Evolutionary conservation across 1,139 yeast species (phyloP).

Genomic region (Pichia inconspicua): DNA sequence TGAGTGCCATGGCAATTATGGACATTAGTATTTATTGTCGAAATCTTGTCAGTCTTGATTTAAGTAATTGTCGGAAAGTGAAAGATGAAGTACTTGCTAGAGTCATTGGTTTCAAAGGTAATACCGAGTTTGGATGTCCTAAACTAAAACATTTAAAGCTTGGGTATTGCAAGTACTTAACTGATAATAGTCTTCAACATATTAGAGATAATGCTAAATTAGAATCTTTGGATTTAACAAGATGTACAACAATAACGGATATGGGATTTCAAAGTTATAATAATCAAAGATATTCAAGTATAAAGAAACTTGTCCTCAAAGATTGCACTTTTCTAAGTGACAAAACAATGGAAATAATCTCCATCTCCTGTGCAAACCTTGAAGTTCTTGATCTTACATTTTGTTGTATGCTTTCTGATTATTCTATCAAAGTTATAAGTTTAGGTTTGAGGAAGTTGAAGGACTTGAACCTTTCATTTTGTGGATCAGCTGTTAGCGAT

Average conservation of each 20-base stretch:
- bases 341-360: constrained; percentile 52
- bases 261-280: constrained; percentile 65
- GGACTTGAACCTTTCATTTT: constrained; percentile 55
- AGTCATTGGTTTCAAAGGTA: constrained; percentile 47
- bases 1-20: constrained; percentile 74
- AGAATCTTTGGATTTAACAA: constrained; percentile 52
- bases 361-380: constrained; percentile 52
- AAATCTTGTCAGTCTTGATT: constrained; percentile 50
- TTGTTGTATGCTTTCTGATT: constrained; percentile 68
- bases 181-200: constrained; percentile 60
- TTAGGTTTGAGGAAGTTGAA: constrained; percentile 53
- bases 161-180: constrained; percentile 67
- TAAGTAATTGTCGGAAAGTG: constrained; percentile 67
- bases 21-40: constrained; percentile 62
- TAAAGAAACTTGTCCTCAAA: constrained; percentile 46
- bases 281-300: constrained; percentile 42
- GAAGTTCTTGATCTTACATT: constrained; percentile 55
- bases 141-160: constrained; percentile 45
- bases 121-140: constrained; percentile 43
- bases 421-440: constrained; percentile 56
- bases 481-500: constrained; percentile 77
- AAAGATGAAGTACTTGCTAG: constrained; percentile 64
- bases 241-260: constrained; percentile 75
- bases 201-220: constrained; percentile 53
- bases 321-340: constrained; percentile 73